These are phyloP conservation scores for Exophiala aquamarina DNA, from an alignment of 2,329 filamentous ascomycete species.

Conservation along the genomic window DNA sequence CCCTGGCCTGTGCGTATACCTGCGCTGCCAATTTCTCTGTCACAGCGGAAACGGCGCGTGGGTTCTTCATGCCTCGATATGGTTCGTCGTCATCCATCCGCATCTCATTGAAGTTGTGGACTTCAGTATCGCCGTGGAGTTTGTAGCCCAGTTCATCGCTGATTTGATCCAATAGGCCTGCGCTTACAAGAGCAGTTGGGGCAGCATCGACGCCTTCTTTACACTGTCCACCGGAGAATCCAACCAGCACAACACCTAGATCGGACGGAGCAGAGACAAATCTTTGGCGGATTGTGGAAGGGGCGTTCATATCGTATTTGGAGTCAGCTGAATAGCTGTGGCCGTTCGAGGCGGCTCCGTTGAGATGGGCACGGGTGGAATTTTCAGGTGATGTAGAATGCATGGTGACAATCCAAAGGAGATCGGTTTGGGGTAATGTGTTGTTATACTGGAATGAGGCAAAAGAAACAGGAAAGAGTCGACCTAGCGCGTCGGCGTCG, in stretches of 20 bases:
- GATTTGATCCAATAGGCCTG: constrained; percentile 81
- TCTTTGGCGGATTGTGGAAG: constrained; percentile 62
- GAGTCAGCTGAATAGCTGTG: constrained; percentile 2
- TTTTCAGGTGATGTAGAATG: constrained; percentile 18
- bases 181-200: constrained; percentile 82
- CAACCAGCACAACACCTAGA: constrained; percentile 88
- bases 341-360: constrained; percentile 15
- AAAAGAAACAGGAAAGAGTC: neutral
- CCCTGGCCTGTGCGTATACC: constrained; percentile 80
- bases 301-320: constrained; percentile 48
- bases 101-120: constrained; percentile 79
- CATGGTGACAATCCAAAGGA: constrained; percentile 5
- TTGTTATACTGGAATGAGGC: neutral
- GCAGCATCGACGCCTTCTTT: constrained; percentile 91
- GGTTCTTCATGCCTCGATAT: constrained; percentile 92
- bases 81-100: constrained; percentile 28
- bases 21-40: constrained; percentile 77
- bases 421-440: neutral
- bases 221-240: constrained; percentile 94
- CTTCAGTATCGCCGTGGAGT: constrained; percentile 76
- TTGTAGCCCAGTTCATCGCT: constrained; percentile 84
- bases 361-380: constrained; percentile 10
- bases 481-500: too few relatives aligned
- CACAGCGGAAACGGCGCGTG: constrained; percentile 79
- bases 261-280: constrained; percentile 80